These are phyloP conservation scores for Alternaria sp. DNA, from an alignment of 2,329 filamentous ascomycete species.

Conservation along the genomic window DNA sequence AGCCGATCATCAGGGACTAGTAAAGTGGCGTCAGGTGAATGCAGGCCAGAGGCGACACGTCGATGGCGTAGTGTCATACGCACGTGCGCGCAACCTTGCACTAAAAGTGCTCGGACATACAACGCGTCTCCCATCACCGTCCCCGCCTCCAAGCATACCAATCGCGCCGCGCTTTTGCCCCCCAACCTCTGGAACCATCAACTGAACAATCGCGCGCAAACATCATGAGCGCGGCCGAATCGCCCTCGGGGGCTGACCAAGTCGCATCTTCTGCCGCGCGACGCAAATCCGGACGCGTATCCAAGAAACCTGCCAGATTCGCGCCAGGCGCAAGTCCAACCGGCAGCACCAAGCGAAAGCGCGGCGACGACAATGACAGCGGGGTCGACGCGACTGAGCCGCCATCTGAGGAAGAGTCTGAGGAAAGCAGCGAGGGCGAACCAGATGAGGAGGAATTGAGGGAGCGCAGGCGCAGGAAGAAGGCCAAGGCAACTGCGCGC, in stretches of 20 bases:
- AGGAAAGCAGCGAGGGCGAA: constrained; percentile 49
- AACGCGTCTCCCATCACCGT: constrained; percentile 30
- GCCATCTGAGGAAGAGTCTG: constrained; percentile 40
- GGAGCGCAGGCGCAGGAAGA: constrained; percentile 47
- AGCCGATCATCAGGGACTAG: not conserved
- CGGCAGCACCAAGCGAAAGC: constrained; percentile 49
- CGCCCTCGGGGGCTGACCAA: constrained; percentile 35
- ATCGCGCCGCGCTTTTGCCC: constrained; percentile 21
- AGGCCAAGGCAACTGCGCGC: constrained; percentile 36
- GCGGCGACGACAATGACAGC: constrained; percentile 40
- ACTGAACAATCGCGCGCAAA: constrained; percentile 26
- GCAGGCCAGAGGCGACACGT: not conserved
- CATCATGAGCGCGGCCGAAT: constrained; percentile 45
- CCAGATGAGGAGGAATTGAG: constrained; percentile 52
- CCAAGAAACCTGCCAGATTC: constrained; percentile 48
- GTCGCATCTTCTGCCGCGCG: constrained; percentile 43
- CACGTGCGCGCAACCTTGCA: constrained; percentile 24
- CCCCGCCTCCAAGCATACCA: constrained; percentile 30
- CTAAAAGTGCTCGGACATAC: constrained; percentile 24
- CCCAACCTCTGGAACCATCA: constrained; percentile 12
- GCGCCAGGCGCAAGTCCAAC: constrained; percentile 41
- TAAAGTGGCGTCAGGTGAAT: not conserved
- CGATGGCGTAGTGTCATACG: constrained; percentile 15
- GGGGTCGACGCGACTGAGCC: constrained; percentile 40
- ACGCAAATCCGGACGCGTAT: constrained; percentile 54